These are phyloP conservation scores for Moesziomyces sp. DNA, from an alignment of 1,284 basidiomycete species.

Conservation along the genomic window DNA sequence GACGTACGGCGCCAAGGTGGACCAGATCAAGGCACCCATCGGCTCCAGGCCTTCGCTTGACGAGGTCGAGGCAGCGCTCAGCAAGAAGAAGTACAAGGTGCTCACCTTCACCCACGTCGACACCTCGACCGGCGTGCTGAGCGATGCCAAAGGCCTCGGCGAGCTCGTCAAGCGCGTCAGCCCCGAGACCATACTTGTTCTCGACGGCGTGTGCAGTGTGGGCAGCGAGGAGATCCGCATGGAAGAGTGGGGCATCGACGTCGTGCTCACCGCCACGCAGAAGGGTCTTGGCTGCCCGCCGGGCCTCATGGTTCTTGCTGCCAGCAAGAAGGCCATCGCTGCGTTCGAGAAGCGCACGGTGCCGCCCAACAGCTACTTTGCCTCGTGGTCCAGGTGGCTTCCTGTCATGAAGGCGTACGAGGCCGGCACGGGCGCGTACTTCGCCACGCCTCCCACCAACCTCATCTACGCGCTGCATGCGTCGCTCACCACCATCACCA, in stretches of 20 bases:
- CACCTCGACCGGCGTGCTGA: conserved; percentile 77
- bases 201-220: conserved; percentile 95
- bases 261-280: conserved; percentile 89
- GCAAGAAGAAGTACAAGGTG: conserved; percentile 86
- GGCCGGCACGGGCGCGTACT: conserved; percentile 62
- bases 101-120: conserved; percentile 91
- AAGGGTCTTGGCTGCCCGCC: conserved; percentile 97
- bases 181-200: conserved; percentile 84
- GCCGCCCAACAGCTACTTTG: conserved; percentile 84
- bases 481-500: conserved; percentile 80
- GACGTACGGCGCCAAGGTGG: conserved; percentile 90
- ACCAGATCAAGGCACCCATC: conserved; percentile 82
- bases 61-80: conserved; percentile 78
- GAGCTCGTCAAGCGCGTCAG: conserved; percentile 81
- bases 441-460: conserved; percentile 78
- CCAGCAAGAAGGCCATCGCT: conserved; percentile 82
- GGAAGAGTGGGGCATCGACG: conserved; percentile 92
- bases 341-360: conserved; percentile 78
- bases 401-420: conserved; percentile 68
- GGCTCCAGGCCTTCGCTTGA: conserved; percentile 78
- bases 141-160: conserved; percentile 82
- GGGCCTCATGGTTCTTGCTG: conserved; percentile 86
- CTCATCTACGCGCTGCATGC: conserved; percentile 89
- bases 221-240: conserved; percentile 93
- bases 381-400: conserved; percentile 70